These are phyloP conservation scores for Acephala macrosclerotiorum DNA, from an alignment of 2,329 filamentous ascomycete genomes.

Conservation along the genomic window DNA sequence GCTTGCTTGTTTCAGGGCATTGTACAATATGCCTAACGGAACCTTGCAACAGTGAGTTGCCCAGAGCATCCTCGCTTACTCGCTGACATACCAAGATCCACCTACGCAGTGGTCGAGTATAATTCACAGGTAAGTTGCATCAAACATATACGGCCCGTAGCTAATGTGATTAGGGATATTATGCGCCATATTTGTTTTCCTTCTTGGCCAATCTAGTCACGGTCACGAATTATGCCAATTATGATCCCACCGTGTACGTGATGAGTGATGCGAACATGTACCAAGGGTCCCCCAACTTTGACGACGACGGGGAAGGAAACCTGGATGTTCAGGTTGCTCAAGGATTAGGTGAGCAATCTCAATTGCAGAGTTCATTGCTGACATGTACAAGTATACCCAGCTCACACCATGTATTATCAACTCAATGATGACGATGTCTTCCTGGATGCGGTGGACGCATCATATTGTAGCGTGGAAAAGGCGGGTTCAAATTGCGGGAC, in stretches of 20 bases:
- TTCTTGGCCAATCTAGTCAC: conserved; percentile 13
- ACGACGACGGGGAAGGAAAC: conserved; percentile 15
- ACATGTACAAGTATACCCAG: conserved; percentile 10
- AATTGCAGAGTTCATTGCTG: neutral
- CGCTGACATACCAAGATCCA: too few species aligned
- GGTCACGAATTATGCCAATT: neutral
- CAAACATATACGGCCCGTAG: too few species aligned
- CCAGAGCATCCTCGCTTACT: neutral
- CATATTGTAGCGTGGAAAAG: conserved; percentile 50
- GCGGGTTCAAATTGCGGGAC: conserved; percentile 40
- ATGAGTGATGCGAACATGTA: conserved; percentile 10
- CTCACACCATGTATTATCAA: conserved; percentile 54
- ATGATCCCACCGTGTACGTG: conserved; percentile 6
- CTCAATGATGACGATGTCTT: conserved; percentile 20
- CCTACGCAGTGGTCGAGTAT: too few species aligned
- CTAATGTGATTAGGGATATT: neutral
- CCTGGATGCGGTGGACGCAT: conserved; percentile 50
- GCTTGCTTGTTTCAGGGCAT: conserved; percentile 3
- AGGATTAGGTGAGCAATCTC: conserved; percentile 47
- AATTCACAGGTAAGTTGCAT: too few species aligned
- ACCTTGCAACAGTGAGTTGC: conserved; percentile 2
- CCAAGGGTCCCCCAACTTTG: neutral
- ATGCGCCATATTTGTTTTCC: neutral
- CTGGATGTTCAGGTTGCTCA: conserved; percentile 17
- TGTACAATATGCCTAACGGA: conserved; percentile 11